A percentile compares a stretch with the other conserved stretches of the same genome.
Conservation (phyloP, 371 early-diverging fungal genomes). For the Mortierella sp. region DNA sequence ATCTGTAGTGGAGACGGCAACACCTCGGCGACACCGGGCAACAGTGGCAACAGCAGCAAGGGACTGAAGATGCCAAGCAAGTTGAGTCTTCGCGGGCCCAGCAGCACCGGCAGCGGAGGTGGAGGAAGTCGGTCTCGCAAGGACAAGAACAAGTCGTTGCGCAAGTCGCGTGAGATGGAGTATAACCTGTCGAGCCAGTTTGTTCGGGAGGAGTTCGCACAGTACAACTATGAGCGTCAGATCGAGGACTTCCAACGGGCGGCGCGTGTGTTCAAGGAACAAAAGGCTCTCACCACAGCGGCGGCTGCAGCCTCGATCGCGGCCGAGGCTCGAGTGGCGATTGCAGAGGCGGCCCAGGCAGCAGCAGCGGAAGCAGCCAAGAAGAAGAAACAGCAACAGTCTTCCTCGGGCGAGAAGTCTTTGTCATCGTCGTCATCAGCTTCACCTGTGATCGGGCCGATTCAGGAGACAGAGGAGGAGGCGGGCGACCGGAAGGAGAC, state of each 20-base stretch:
- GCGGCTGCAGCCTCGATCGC: conserved; percentile 28
- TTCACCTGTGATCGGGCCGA: conserved; percentile 11
- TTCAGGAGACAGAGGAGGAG: conserved; percentile 26
- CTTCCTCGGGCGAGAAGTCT: conserved; percentile 10
- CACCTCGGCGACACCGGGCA: not conserved
- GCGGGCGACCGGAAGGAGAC: conserved; percentile 2
- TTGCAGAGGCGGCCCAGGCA: conserved; percentile 22
- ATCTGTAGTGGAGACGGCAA: conserved; percentile 13
- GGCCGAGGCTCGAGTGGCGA: conserved; percentile 27
- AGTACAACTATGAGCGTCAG: conserved; percentile 52
- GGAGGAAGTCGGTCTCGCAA: conserved; percentile 22
- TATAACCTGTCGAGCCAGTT: conserved; percentile 32
- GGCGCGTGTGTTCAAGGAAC: conserved; percentile 49
- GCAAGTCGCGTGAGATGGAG: conserved; percentile 23
- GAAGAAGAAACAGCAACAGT: conserved; percentile 2
- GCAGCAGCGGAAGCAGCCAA: conserved; percentile 4
- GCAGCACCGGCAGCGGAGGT: conserved; percentile 8
- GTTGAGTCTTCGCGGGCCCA: conserved; percentile 7
- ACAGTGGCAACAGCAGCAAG: conserved; percentile 11
- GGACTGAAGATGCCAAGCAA: conserved; percentile 29
- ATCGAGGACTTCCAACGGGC: conserved; percentile 56
- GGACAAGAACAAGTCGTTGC: conserved; percentile 13
- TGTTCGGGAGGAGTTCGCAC: conserved; percentile 38
- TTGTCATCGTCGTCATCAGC: not conserved
- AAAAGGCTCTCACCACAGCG: conserved; percentile 36